phyloP scores from a whole-genome alignment of 176 grass and related monocot genomes.

The barley (Hordeum vulgare) region MorexV3_pseudomolecules_assembly NC_058518.1:480962149-480962648 shows the following conservation, averaged over 20 bases:
- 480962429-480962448: slow-evolving; percentile 27
- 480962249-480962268: slow-evolving; percentile 40
- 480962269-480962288: slow-evolving; percentile 75
- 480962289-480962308: slow-evolving; percentile 85
- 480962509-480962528: slow-evolving; percentile 36
- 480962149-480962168: slow-evolving; percentile 59
- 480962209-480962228: neutral
- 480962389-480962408: slow-evolving; percentile 46
- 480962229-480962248: neutral
- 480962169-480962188: slow-evolving; percentile 56
- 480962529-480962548: slow-evolving; percentile 68
- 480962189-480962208: slow-evolving; percentile 6
- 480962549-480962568: slow-evolving; percentile 92
- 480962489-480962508: slow-evolving; percentile 7
- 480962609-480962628: slow-evolving; percentile 31
- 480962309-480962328: slow-evolving; percentile 84
- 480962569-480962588: slow-evolving; percentile 57
- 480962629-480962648: slow-evolving; percentile 33
- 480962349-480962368: slow-evolving; percentile 87
- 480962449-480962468: slow-evolving; percentile 31
- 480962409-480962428: slow-evolving; percentile 56
- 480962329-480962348: slow-evolving; percentile 61
- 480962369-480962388: slow-evolving; percentile 58
- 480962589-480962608: slow-evolving; percentile 43
- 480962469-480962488: neutral